Evolutionary conservation across 371 early-diverging fungal genomes (phyloP), one percentile per base, ranked within the genome.

Genomic region (Basidiobolus meristosporus): DNA sequence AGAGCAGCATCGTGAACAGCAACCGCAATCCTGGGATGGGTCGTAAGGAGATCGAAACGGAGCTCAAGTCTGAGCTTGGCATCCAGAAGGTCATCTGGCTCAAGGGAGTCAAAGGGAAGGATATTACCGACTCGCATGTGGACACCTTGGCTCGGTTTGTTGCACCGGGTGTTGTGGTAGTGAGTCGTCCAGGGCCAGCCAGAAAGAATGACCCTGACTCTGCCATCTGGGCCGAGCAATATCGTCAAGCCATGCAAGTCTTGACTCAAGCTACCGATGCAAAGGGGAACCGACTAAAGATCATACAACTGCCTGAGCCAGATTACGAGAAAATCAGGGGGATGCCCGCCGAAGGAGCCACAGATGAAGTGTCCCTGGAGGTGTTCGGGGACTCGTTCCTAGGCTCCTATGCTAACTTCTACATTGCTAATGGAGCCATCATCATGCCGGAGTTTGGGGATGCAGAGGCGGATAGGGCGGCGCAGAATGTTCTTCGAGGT

Each of bases 61-160:
- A 38, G 19, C 41, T 49, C 36, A 42, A 45, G 23, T 16, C 18
- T n/a, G 43, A 42, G 29, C 41, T 49, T 18, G 32, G 29, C 11
- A 15, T 38, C 30, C 30, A 37, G 22, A 49, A 49, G 30, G 33
- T 49, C 18, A 42, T 49, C 12, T 49, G 49, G 49, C 38, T 49
- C 36, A 38, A 38, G 31, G 49, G 49, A 14, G 45, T 49, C 40
- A 49, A 44, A 21, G 49, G 17, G 15, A 31, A 49, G 19, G 49
- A 49, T 33, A 49, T 49, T 22, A 49, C 49, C 10, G 49, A 49
- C 31, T 42, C 39, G 11, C 49, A 49, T 26, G 38, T 49, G 12
- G 49, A 49, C 43, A 42, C 41, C 14, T 42, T 42, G 15, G 49
- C 49, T n/a, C 49, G 49, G 12, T 49, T 49, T 35, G 39, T 43